Conservation (phyloP, 1,139 yeast species). For the Nakaseomyces uthaithaninus region DNA sequence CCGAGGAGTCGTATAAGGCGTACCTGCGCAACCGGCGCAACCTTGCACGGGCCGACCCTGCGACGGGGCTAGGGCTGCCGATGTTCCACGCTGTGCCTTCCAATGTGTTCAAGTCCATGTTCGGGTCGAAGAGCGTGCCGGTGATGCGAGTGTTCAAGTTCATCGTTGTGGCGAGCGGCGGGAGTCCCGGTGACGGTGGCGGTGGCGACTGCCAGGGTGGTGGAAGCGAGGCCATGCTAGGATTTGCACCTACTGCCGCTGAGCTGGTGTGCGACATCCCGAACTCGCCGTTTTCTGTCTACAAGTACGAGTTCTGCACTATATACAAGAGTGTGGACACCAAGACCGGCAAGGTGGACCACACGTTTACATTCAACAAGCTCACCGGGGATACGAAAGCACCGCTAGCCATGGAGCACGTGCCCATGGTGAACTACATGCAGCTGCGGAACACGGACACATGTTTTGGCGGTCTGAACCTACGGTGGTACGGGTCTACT, state of each 20-base stretch:
- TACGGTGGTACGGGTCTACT: constrained; percentile 31
- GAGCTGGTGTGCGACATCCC: constrained; percentile 12
- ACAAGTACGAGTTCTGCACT: constrained; percentile 21
- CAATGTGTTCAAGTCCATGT: constrained; percentile 26
- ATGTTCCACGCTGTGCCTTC: constrained; percentile 30
- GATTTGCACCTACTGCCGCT: constrained; percentile 11
- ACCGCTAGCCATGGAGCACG: constrained; percentile 4
- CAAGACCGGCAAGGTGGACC: constrained; percentile 18
- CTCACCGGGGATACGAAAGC: constrained; percentile 10
- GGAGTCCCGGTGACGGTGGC: constrained; percentile 8
- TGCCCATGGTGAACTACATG: constrained; percentile 19
- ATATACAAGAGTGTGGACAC: constrained; percentile 16
- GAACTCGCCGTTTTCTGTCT: constrained; percentile 13
- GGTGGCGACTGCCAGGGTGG: neutral
- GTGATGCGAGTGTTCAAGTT: constrained; percentile 29
- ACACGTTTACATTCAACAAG: constrained; percentile 20
- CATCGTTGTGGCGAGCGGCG: constrained; percentile 15
- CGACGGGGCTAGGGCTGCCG: constrained; percentile 30
- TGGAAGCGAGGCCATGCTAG: neutral
- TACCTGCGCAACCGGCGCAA: constrained; percentile 28
- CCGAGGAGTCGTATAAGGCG: constrained; percentile 26
- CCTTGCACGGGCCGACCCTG: constrained; percentile 17
- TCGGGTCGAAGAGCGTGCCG: constrained; percentile 24
- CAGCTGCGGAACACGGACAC: constrained; percentile 26
- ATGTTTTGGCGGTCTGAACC: constrained; percentile 18